Percentiles rank a stretch among this genome's conserved stretches.
These are phyloP conservation scores for Chlorella sp. DNA, from an alignment of 139 green algal species.

Conservation along the genomic window DNA sequence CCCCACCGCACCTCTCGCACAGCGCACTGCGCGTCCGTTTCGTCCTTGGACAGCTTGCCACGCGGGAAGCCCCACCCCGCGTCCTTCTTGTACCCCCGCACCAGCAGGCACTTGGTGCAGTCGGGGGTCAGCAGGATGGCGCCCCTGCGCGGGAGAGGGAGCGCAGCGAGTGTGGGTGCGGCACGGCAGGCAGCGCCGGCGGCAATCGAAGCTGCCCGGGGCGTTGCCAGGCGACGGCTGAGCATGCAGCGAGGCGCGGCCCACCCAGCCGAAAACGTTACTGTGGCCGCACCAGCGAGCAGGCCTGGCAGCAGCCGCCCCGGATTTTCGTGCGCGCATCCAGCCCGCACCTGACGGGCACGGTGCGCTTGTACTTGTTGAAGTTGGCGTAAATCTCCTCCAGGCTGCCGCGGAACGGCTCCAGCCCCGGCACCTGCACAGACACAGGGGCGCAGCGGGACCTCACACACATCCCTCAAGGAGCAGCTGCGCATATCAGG, in stretches of 20 bases:
- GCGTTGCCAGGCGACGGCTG: too few relatives aligned
- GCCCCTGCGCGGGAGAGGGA: constrained; percentile 59
- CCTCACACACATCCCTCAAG: too few relatives aligned
- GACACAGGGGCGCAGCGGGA: background rate
- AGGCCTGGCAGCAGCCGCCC: background rate
- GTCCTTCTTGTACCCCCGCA: constrained; percentile 81
- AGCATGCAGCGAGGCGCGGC: too few relatives aligned
- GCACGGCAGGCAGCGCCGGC: background rate
- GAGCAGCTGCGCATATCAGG: too few relatives aligned
- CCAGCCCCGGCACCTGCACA: constrained; percentile 68
- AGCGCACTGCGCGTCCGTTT: constrained; percentile 86
- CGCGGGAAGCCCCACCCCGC: constrained; percentile 94
- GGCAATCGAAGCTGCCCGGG: too few relatives aligned
- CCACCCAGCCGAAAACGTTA: too few relatives aligned
- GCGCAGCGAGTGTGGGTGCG: background rate
- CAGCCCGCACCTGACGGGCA: constrained; percentile 60
- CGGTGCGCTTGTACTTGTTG: constrained; percentile 87
- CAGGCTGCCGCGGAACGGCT: constrained; percentile 61
- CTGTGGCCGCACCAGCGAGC: too few relatives aligned
- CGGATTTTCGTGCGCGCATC: too few relatives aligned
- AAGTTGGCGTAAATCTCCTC: constrained; percentile 88
- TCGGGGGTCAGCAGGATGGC: constrained; percentile 88
- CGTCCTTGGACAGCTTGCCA: constrained; percentile 91
- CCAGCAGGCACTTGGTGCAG: constrained; percentile 88
- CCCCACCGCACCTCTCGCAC: constrained; percentile 73